Evolutionary conservation across 768 basidiomycete genomes (phyloP), one percentile per base, ranked within the genome.

Genomic region (Russula brevipes): DNA sequence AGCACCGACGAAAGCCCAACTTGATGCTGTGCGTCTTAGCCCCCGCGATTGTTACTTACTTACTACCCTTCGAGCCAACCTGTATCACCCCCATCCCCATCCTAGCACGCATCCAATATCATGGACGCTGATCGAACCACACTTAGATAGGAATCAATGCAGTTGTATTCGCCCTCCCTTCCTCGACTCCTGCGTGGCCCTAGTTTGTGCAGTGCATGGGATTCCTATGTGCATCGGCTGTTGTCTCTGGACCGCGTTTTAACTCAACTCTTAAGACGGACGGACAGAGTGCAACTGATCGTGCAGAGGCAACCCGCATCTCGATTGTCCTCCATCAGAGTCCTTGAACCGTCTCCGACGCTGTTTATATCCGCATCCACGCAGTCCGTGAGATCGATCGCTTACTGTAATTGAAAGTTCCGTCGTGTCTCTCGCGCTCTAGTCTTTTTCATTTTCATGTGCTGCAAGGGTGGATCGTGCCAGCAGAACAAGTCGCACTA

Each of bases 391-490:
- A 41, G 17, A 72, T 69, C 69, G 50, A 59, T 42, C 68, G 44
- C 17, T 31, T 67, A n/a, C n/a, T n/a, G n/a, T n/a, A 24, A 24
- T 11, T 67, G 66, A 60, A 4, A 76, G 75, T 35, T 60, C 73
- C 6, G 72, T 79, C 7, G 49, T 46, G 45, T 72, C 76, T 78
- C 35, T 9, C 68, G 68, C 8, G 72, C 76, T 12, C 68, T 74
- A 8, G 67, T 72, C 16, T 58, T 79, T 5, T 54, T 77, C 12
- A 49, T 72, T 6, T 66, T 76, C 39, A 68, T 75, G 16, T 24
- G 68, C 72, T 31, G 70, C 24, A 24, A 71, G 16, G 73, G 69
- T 38, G 75, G 76, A 46, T 76, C 74, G 76, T 76, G 77, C 58
- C 68, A 74, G 59, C 76, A 78, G 70, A 77, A 24, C 76, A 41